Percentiles rank a stretch among this genome's conserved stretches.
Conservation (phyloP, 202 grass and related monocot species). For the Elaeis oleifera region DNA sequence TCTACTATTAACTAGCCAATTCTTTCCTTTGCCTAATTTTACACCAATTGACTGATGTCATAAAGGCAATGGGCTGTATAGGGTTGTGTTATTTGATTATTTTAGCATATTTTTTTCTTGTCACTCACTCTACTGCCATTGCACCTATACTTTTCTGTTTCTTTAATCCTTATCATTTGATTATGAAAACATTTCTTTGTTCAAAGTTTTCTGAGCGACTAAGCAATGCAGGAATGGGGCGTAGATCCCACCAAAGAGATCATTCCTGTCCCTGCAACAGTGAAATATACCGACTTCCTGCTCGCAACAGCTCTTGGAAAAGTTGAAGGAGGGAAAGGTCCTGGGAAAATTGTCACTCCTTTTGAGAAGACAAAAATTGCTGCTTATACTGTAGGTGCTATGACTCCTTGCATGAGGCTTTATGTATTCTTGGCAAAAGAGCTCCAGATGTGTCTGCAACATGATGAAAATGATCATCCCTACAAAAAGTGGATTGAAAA, state of each 20-base stretch:
- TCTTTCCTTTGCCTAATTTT: no score
- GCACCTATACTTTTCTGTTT: no score
- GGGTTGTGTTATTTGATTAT: no score
- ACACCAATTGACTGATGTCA: no score
- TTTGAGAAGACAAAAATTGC: conserved; percentile 98
- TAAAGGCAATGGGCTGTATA: no score
- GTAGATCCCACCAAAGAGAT: conserved; percentile 66
- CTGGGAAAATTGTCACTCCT: conserved; percentile 81
- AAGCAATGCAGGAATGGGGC: conserved; percentile 72
- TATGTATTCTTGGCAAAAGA: conserved; percentile 79
- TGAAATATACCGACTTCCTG: conserved; percentile 83
- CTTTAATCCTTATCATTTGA: background rate
- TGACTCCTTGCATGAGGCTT: conserved; percentile 85
- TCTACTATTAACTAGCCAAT: no score
- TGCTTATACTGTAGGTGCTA: conserved; percentile 87
- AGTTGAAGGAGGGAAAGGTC: conserved; percentile 66
- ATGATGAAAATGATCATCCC: conserved; percentile 51
- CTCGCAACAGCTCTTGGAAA: conserved; percentile 79
- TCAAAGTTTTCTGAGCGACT: conserved; percentile 14
- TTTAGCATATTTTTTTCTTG: no score
- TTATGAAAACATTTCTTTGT: background rate
- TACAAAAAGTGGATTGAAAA: conserved; percentile 82
- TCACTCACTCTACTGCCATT: no score
- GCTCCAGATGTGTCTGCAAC: conserved; percentile 40
- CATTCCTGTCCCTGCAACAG: conserved; percentile 46